phyloP scores from a whole-genome alignment of 78 protist genomes.

The Capsaspora owczarzaki region DNA sequence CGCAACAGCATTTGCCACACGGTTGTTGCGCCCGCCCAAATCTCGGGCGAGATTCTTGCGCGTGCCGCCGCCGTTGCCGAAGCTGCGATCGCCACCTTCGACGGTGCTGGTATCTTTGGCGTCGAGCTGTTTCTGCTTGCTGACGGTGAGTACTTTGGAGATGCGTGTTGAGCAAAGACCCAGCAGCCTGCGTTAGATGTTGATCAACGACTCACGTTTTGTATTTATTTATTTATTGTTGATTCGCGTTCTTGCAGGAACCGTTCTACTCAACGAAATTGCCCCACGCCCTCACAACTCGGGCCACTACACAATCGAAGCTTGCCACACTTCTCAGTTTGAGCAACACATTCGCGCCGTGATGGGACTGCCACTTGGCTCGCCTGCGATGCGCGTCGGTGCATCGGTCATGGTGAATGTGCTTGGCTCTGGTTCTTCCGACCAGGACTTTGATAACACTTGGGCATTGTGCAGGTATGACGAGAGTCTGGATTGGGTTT shows the following conservation, averaged over 20 bases:
- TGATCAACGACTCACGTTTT: too few relatives aligned
- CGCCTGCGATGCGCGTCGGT: slow-evolving; percentile 2
- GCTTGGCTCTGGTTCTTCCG: slow-evolving; percentile 20
- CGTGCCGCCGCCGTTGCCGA: slow-evolving; percentile 50
- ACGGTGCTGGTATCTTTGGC: slow-evolving; percentile 67
- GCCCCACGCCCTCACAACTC: slow-evolving; percentile 91
- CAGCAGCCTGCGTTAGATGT: too few relatives aligned
- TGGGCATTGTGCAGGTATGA: too few relatives aligned
- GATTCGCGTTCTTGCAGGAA: slow-evolving; percentile 12
- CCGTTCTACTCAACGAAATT: slow-evolving; percentile 74
- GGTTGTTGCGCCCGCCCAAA: slow-evolving; percentile 40
- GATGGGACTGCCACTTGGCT: slow-evolving; percentile 67
- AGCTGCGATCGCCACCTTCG: slow-evolving; percentile 6
- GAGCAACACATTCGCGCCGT: slow-evolving; percentile 79
- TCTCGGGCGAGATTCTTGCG: slow-evolving; percentile 28
- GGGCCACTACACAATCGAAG: slow-evolving; percentile 89
- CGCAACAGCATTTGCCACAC: slow-evolving; percentile 30
- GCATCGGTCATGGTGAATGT: slow-evolving; percentile 45
- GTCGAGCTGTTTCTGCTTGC: slow-evolving; percentile 67
- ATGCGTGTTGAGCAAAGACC: background rate
- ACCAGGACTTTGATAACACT: background rate
- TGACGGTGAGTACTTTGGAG: background rate
- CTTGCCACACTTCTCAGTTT: slow-evolving; percentile 70
- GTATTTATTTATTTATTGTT: too few relatives aligned
- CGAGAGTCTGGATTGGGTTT: too few relatives aligned